Evolutionary conservation across 441 rosid species (phyloP), one percentile per base, ranked within the genome.

Genomic region (Gossypium schwendimanii): DNA sequence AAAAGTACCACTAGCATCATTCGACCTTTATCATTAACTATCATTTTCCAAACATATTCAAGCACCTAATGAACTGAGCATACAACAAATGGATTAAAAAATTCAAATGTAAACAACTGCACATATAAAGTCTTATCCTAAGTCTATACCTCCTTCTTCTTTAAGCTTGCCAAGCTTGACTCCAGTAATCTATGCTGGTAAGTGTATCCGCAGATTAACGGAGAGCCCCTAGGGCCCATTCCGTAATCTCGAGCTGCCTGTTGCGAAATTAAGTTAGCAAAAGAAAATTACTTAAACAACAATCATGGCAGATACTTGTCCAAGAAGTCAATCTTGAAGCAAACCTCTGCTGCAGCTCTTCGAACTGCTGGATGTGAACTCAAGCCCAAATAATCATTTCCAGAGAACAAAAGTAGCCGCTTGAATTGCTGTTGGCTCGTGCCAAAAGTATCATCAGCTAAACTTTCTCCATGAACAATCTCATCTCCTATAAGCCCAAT

Each of bases 221-320:
- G 90, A 79, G 98, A 94, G 62, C 97, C 98, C 73, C 92, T 90
- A 6, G 98, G 98, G 55, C 97, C 98, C 98, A 94, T 94, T 73
- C 97, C 97, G 83, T 87, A 84, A 49, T 90, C 90, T 69, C n/a
- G 84, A 11, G 86, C 93, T 81, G 95, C 98, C 98, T 94, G 87
- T 63, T 41, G 12, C 1, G 5, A 63, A 63, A 63, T 63, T 20
- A 39, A 63, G 20, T 33, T 62, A 36, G 66, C 14, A 28, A 60
- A 31, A 60, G 21, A 60, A 31, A 31, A 64, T 12, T 21, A 36
- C 66, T 21, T 45, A 73, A 41, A 21, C 57, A 57, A 59, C 66
- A 75, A 58, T 47, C 24, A 45, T 33, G 52, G 65, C 55, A 18
- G 10, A 73, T 68, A 20, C 21, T 57, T 23, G 24, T 10, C 15